These are phyloP conservation scores for Leishmania martiniquensis DNA, from an alignment of 208 protist species.

Conservation along the genomic window DNA sequence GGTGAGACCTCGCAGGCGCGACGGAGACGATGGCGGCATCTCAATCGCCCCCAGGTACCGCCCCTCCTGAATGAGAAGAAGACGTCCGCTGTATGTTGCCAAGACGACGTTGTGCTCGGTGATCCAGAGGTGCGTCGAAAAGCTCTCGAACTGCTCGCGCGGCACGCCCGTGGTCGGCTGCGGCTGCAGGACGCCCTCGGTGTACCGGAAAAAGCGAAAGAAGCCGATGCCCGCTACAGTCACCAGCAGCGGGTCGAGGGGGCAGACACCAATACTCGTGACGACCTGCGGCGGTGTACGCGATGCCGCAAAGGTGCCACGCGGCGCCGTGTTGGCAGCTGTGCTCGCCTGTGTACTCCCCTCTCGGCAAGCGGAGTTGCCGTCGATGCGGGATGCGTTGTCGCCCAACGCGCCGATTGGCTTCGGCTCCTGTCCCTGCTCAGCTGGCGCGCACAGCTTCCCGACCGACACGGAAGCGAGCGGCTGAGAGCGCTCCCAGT, in stretches of 20 bases:
- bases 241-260: conserved; percentile 85
- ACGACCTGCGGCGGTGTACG: conserved; percentile 39
- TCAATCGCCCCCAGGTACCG: conserved; percentile 55
- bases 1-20: background rate
- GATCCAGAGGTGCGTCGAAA: conserved; percentile 93
- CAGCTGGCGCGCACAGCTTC: conserved; percentile 8
- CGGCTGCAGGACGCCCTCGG: conserved; percentile 86
- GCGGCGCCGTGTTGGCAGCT: background rate
- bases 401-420: background rate
- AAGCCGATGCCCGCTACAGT: conserved; percentile 92
- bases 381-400: background rate
- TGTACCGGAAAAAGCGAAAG: conserved; percentile 92
- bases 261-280: conserved; percentile 81
- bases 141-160: conserved; percentile 73
- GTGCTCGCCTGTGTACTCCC: background rate
- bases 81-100: conserved; percentile 81
- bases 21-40: conserved; percentile 16
- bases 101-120: conserved; percentile 79
- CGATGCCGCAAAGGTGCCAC: background rate
- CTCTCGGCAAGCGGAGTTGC: background rate
- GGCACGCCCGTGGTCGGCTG: conserved; percentile 53
- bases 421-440: conserved; percentile 7
- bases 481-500: conserved; percentile 91
- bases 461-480: conserved; percentile 64
- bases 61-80: conserved; percentile 84